Evolutionary conservation across 2,329 filamentous ascomycete species (phyloP), one percentile per base, ranked within the genome.

Genomic region (Bipolaris oryzae): DNA sequence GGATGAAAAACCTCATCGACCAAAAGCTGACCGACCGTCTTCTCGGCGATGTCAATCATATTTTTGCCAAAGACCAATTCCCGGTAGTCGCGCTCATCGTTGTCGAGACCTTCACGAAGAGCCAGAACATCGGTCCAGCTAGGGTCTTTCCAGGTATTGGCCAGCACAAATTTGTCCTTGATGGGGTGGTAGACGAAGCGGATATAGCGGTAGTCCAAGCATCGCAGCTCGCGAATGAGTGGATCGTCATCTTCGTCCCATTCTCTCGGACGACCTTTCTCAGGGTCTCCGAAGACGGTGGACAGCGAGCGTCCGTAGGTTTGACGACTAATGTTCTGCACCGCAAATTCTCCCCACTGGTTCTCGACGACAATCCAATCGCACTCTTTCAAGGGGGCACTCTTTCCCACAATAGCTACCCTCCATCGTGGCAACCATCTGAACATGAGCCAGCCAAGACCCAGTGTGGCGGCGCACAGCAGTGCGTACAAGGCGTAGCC

Each of bases 331-430:
- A 98, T 83, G 47, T 87, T 72, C 69, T 96, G 85, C n/a, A 95
- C 85, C 11, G 84, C 82, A 75, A 98, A 90, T 76, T 98, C 94
- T 47, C 90, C 90, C 94, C 95, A 98, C 83, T 98, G 92, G 70
- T 99, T 97, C 84, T 97, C 95, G 62, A 98, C 85, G 25, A 96
- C 93, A 41, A 96, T 89, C 95, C 96, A 99, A 57, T 90, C 84
- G 69, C 91, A 95, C 52, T 90, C 85, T 51, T 84, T 83, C 28
- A 99, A 80, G 2, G 90, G 81, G 15, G 85, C 85, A 5, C 87
- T 79, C 50, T 80, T 84, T 25, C 95, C 95, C 38, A 91, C 81
- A 39, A 98, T 74, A 46, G 83, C 84, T 47, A 98, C 88, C 67
- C 91, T 87, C 91, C 91, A 96, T 56, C 87, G 85, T 5, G 95